Base-by-base conservation (phyloP, 306 rosid species). In the Parietaria judaica region DNA sequence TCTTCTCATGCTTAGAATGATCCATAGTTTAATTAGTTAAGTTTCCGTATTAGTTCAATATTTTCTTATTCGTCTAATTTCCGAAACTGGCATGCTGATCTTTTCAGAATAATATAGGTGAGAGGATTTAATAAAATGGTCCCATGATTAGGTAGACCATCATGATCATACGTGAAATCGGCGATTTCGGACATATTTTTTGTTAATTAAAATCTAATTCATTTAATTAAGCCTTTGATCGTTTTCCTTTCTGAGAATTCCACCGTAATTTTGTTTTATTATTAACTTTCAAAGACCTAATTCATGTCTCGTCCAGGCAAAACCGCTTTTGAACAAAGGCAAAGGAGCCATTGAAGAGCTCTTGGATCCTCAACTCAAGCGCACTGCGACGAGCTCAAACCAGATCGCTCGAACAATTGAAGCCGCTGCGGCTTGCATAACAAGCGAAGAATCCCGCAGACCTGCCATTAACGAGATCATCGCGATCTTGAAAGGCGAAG, bases 291-390 rank as follows among this genome's bases (percentile, higher is more conserved):
- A n/a, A n/a, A n/a, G n/a, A n/a, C n/a, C n/a, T n/a, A n/a, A n/a
- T 59, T 12, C 8, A 23, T 14, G 34, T 58, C 41, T n/a, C n/a
- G n/a, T 68, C 58, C 84, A 92, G 98, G 98, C 95, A 54, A 92
- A 88, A 76, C 96, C 98, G 47, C 77, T 82, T 54, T 65, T 92
- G 70, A 84, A 79, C 65, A 88, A 84, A 68, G 95, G 98, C 49
- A 82, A 86, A 76, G 96, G 86, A 62, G 90, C 95, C 68, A 86
- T 88, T 3, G 84, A 81, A 36, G 96, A 88, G 80, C 74, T 92
- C 82, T 72, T 92, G 47, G 96, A 92, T 82, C 94, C 98, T 50
- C 79, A 58, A 63, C 71, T 88, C 47, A 72, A 83, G 67, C 79
- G 84, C 78, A 83, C 67, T 36, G 49, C 72, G 49, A 80, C 66